phyloP scores from a whole-genome alignment of 192 early-diverging fungal genomes.

The Diversispora epigaea region DNA sequence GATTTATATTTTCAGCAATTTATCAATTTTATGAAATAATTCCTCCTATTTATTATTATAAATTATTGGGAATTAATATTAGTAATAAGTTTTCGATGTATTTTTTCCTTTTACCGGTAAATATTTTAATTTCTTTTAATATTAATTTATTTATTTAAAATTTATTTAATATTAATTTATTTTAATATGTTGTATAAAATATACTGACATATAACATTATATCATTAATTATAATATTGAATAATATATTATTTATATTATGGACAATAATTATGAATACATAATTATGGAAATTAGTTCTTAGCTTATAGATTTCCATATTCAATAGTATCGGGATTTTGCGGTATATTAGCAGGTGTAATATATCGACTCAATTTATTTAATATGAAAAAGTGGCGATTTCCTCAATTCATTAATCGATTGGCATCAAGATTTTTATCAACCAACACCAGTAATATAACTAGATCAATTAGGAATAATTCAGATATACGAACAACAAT shows the following conservation, averaged over 20 bases:
- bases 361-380: constrained; percentile 55
- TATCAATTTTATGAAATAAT: constrained; percentile 60
- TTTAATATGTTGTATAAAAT: too few relatives aligned
- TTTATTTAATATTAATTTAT: too few relatives aligned
- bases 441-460: constrained; percentile 45
- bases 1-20: constrained; percentile 54
- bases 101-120: constrained; percentile 10
- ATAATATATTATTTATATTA: neutral
- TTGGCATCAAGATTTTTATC: constrained; percentile 45
- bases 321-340: constrained; percentile 46
- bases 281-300: constrained; percentile 37
- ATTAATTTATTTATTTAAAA: too few relatives aligned
- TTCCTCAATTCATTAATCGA: constrained; percentile 39
- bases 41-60: constrained; percentile 29
- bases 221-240: neutral
- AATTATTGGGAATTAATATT: neutral
- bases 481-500: neutral
- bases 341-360: constrained; percentile 52
- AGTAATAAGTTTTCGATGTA: neutral
- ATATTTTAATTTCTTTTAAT: too few relatives aligned
- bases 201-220: neutral
- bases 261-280: neutral
- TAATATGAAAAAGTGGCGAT: constrained; percentile 55
- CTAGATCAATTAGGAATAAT: constrained; percentile 30
- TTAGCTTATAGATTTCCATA: constrained; percentile 43